Base-by-base conservation (phyloP, 108 stramenopile genomes). In the Nitzschia sp. region DNA sequence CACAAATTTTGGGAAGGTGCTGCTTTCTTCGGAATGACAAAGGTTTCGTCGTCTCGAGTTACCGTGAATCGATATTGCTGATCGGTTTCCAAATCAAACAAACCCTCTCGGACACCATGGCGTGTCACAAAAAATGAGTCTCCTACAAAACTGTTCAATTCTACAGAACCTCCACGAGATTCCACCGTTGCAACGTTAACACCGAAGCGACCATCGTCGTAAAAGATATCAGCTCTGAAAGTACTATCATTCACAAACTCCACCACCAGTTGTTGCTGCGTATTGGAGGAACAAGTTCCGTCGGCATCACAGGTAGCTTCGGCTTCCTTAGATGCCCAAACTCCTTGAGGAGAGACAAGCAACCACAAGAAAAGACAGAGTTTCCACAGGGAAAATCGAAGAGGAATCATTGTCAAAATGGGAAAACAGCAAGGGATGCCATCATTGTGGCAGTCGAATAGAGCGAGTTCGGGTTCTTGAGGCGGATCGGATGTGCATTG, bases 91-190 rank as follows among this genome's bases (percentile, higher is more conserved):
- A 43, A 43, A 38, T 70, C 70, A 44, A 80, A 77, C 41, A 85
- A 71, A 29, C 65, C 73, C 65, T 85, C 84, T 43, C 72, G 72
- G 20, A 85, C 84, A 14, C 84, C 84, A 44, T 85, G 84, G 14
- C 81, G 57, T 2, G 84, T 85, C 10, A 85, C 77, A 52, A 83
- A 85, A 37, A 85, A 83, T 8, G 57, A 17, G 65, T 83, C 77
- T 7, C 78, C 82, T 17, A 53, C 11, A 12, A 25, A 12, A 24
- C 46, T 17, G 17, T 48, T 17, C 46, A 48, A 15, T 17, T 17
- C 17, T 2, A 40, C 51, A 55, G 29, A 40, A 6, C 63, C 72
- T 9, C 60, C 69, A 10, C 15, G 11, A 3, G 67, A n/a, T 17
- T 82, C 79, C 12, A 80, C 59, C 12, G 67, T 81, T 38, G 80